Evolutionary conservation across 2,329 filamentous ascomycete genomes (phyloP).

Genomic region (Microdochium trichocladiopsis): DNA sequence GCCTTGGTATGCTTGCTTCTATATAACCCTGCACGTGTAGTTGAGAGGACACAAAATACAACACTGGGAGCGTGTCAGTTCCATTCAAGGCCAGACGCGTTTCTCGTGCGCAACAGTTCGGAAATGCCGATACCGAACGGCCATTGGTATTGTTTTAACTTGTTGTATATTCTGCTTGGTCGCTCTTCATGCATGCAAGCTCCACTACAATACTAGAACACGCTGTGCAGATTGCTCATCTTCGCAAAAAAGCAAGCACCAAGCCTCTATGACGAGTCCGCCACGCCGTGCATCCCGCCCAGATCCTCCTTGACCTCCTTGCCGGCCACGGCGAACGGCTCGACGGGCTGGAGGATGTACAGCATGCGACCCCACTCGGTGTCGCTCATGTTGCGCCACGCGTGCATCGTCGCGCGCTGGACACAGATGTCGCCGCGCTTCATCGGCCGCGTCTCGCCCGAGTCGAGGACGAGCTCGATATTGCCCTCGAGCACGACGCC

Average conservation of each 20-base stretch:
- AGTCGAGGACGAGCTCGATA: not conserved
- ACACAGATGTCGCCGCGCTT: slow-evolving; percentile 16
- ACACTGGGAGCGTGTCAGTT: too few relatives aligned
- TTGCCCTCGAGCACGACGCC: slow-evolving; percentile 1
- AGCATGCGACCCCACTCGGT: slow-evolving; percentile 31
- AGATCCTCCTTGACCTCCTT: not conserved
- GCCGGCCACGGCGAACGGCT: slow-evolving; percentile 2
- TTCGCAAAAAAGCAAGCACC: not conserved
- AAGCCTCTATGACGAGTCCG: not conserved
- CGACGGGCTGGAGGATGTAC: slow-evolving; percentile 22
- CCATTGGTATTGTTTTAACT: too few relatives aligned
- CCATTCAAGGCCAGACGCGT: too few relatives aligned
- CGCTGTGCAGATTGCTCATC: too few relatives aligned
- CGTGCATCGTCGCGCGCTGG: slow-evolving; percentile 37
- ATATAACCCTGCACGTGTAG: not conserved
- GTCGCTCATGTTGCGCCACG: slow-evolving; percentile 25
- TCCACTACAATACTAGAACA: too few relatives aligned
- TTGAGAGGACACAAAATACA: too few relatives aligned
- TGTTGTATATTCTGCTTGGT: too few relatives aligned
- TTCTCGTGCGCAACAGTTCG: too few relatives aligned
- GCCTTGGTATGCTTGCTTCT: not conserved
- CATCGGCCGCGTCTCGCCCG: not conserved
- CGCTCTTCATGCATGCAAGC: too few relatives aligned
- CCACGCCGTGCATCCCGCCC: not conserved
- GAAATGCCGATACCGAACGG: too few relatives aligned